phyloP scores from a whole-genome alignment of 2,329 filamentous ascomycete species.

The Trichoderma harzianum region DNA sequence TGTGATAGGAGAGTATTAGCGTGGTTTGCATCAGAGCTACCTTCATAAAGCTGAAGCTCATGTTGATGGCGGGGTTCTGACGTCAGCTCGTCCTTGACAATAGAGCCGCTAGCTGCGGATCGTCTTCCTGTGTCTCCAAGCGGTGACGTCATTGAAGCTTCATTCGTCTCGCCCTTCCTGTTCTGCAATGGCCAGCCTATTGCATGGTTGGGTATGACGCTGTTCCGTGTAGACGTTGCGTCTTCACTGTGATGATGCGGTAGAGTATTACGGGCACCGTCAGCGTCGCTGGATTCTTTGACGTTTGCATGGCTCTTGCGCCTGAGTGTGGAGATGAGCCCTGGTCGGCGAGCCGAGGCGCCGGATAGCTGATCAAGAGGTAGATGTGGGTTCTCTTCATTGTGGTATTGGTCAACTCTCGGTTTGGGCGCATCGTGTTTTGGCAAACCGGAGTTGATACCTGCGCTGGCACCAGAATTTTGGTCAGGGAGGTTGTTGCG shows the following conservation, averaged over 20 bases:
- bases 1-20: neutral
- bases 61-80: constrained; percentile 1
- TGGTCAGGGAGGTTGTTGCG: constrained; percentile 36
- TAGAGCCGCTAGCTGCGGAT: constrained; percentile 9
- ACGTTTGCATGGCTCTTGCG: constrained; percentile 53
- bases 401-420: constrained; percentile 40
- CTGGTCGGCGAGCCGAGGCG: constrained; percentile 41
- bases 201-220: constrained; percentile 30
- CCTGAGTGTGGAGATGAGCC: constrained; percentile 59
- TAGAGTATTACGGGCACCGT: constrained; percentile 59
- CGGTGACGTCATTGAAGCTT: constrained; percentile 6
- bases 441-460: neutral
- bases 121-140: neutral
- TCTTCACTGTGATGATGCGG: constrained; percentile 58
- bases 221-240: constrained; percentile 44
- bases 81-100: neutral
- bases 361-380: constrained; percentile 30
- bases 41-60: neutral
- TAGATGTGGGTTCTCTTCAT: constrained; percentile 39
- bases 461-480: constrained; percentile 28
- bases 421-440: neutral
- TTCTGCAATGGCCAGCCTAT: constrained; percentile 35
- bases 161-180: constrained; percentile 13
- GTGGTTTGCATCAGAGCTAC: neutral
- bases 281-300: constrained; percentile 57